These are phyloP conservation scores for Entoloma clypeatum DNA, from an alignment of 1,284 basidiomycete species.

Conservation along the genomic window DNA sequence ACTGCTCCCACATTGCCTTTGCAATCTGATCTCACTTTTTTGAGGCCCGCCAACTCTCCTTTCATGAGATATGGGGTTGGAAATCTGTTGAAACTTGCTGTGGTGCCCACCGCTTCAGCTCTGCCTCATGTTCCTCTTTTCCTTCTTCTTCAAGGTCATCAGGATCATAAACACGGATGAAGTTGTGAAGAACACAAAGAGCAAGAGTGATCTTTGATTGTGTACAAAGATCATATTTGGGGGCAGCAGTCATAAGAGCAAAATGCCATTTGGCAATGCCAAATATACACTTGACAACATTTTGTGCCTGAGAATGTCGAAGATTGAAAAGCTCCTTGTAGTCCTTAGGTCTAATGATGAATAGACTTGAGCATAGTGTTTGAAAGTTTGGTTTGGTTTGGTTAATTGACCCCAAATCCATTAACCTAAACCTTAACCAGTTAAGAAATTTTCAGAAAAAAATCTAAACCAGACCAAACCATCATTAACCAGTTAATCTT, in stretches of 20 bases:
- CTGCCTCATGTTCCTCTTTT: background rate
- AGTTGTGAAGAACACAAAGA: constrained; percentile 34
- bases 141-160: background rate
- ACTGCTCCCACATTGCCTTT: constrained; percentile 2
- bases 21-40: constrained; percentile 1
- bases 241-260: constrained; percentile 21
- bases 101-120: background rate
- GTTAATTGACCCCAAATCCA: too few species aligned
- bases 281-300: constrained; percentile 40
- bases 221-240: constrained; percentile 25
- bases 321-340: constrained; percentile 38
- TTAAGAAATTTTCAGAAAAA: too few species aligned
- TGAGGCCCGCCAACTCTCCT: background rate
- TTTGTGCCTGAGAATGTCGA: constrained; percentile 30
- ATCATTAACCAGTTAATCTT: too few species aligned
- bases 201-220: constrained; percentile 30
- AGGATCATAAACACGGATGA: constrained; percentile 30
- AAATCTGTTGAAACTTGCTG: background rate
- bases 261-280: constrained; percentile 35
- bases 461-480: too few species aligned
- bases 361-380: too few species aligned
- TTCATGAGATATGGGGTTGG: background rate
- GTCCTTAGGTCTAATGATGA: constrained; percentile 31
- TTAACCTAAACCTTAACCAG: too few species aligned
- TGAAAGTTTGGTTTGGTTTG: too few species aligned